phyloP scores from a whole-genome alignment of 192 early-diverging fungal genomes.

The Mortierella antarctica region DNA sequence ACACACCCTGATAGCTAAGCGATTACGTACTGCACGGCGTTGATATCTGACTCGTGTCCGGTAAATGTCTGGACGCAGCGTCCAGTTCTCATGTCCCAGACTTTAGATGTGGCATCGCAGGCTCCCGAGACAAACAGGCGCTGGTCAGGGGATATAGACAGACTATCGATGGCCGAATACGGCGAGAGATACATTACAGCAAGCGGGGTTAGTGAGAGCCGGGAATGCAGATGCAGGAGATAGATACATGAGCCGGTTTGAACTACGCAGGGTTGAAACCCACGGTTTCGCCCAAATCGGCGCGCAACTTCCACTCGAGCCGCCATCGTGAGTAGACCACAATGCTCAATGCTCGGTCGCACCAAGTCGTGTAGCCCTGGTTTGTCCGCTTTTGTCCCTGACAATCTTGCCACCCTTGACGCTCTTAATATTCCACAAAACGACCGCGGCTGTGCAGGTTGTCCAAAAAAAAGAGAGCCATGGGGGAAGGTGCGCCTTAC shows the following conservation, averaged over 20 bases:
- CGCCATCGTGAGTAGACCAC: background rate
- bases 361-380: background rate
- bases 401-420: background rate
- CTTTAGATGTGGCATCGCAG: slow-evolving; percentile 97
- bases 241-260: too few relatives aligned
- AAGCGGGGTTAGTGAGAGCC: background rate
- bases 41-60: slow-evolving; percentile 99
- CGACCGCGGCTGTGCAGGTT: background rate
- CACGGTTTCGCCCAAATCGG: too few relatives aligned
- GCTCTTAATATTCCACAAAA: background rate
- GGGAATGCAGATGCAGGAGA: background rate
- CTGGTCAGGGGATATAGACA: slow-evolving; percentile 92
- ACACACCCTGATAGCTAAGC: background rate
- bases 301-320: too few relatives aligned
- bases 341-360: background rate
- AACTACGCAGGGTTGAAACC: too few relatives aligned
- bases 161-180: slow-evolving; percentile 40
- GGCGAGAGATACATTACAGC: background rate
- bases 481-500: slow-evolving; percentile 20
- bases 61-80: slow-evolving; percentile 98
- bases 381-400: background rate
- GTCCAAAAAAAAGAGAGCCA: background rate
- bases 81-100: slow-evolving; percentile 97
- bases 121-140: slow-evolving; percentile 98
- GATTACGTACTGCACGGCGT: slow-evolving; percentile 88